These are phyloP conservation scores for Neotropicomus parvogracilis DNA, from an alignment of 1,284 basidiomycete species.

Conservation along the genomic window DNA sequence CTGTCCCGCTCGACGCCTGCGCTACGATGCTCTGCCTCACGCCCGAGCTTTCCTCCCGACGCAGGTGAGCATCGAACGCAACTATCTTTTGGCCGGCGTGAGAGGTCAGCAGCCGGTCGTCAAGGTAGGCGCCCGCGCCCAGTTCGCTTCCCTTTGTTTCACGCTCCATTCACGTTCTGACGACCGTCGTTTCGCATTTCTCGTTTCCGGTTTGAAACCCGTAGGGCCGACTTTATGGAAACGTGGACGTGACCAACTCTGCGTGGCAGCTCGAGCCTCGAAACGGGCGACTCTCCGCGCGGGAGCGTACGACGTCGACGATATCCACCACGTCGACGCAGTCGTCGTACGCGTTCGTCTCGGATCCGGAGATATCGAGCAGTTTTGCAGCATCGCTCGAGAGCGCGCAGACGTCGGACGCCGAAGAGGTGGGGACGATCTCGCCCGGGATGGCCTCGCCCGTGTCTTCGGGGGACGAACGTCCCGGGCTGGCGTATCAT, in stretches of 20 bases:
- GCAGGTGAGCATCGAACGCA: conserved; percentile 68
- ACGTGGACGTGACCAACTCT: conserved; percentile 58
- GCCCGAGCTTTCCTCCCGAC: not conserved
- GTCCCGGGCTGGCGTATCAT: conserved; percentile 31
- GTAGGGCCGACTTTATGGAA: conserved; percentile 68
- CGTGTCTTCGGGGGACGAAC: conserved; percentile 51
- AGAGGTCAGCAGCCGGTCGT: conserved; percentile 63
- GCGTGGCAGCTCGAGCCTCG: conserved; percentile 77
- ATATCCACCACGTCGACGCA: conserved; percentile 69
- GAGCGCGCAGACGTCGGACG: conserved; percentile 64
- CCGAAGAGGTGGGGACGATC: conserved; percentile 51
- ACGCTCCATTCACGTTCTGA: not conserved
- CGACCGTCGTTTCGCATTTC: not conserved
- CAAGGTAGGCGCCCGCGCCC: conserved; percentile 47
- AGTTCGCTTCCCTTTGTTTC: not conserved
- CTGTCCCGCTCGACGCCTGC: not conserved
- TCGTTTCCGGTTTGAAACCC: not conserved
- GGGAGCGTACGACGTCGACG: conserved; percentile 70
- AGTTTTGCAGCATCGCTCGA: conserved; percentile 76
- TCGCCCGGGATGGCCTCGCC: conserved; percentile 62
- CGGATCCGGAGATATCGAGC: conserved; percentile 75
- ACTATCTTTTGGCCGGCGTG: conserved; percentile 67
- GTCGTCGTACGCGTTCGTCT: conserved; percentile 74
- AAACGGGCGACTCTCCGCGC: conserved; percentile 44
- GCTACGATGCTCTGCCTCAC: conserved; percentile 6